Base-by-base conservation (phyloP, 495 filamentous ascomycete genomes). In the Annulohypoxylon moriforme region DNA sequence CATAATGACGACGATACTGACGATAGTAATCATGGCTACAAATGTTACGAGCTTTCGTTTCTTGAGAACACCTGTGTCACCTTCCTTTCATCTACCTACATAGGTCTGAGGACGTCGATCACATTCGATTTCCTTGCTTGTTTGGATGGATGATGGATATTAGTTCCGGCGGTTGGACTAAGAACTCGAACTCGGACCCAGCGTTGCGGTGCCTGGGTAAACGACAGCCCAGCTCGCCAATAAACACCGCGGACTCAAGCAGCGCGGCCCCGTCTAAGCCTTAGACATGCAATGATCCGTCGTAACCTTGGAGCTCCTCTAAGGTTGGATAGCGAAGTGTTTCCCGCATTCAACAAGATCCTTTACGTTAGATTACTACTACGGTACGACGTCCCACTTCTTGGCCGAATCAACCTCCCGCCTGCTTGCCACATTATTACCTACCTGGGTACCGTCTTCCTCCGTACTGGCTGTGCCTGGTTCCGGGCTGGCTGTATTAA, bases 351-450 rank as follows among this genome's bases (percentile, higher is more conserved):
- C 50, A 66, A 66, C 61, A 33, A 8, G 64, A 36, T 64, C 55
- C 44, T 63, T 58, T 47, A 69, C 57, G 40, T 55, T 66, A 62
- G 57, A 73, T 73, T 73, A 73, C 71, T 73, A 73, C 71, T 69
- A 65, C 66, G 20, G 65, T 62, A 68, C 70, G 46, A 68, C 65
- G 16, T 69, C 52, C 55, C 62, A 27, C 36, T 47, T 72, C 66
- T 66, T 69, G 66, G 64, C 70, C 56, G 22, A 68, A 56, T 50
- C 40, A 55, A 31, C 40, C 47, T 46, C 58, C 27, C 20, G 34
- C 34, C 55, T 57, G 50, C 65, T 61, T 65, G 70, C 65, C 60
- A 68, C 65, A 52, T 50, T 60, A 72, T 64, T 63, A 31, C 49
- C 56, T 62, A 66, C 61, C 40, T 44, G 20, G 36, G 36, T 66